These are phyloP conservation scores for Aspergillus carbonarius DNA, from an alignment of 2,329 filamentous ascomycete species.

Conservation along the genomic window DNA sequence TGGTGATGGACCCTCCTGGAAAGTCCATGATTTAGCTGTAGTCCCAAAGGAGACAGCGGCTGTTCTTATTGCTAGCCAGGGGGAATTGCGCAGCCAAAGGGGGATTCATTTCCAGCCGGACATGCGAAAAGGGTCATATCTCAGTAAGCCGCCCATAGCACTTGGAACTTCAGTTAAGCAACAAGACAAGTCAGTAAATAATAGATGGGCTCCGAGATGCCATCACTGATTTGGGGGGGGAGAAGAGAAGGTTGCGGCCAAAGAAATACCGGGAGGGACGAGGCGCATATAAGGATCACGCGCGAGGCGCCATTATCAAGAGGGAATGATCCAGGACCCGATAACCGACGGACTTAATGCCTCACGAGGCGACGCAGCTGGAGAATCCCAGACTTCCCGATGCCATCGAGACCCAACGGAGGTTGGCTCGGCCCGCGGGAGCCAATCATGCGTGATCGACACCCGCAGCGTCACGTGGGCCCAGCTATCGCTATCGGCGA, in stretches of 20 bases:
- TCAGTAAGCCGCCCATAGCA: conserved; percentile 20
- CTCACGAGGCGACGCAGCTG: conserved; percentile 10
- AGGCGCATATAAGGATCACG: conserved; percentile 3
- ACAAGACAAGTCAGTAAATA: conserved; percentile 18
- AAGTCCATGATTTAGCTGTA: conserved; percentile 43
- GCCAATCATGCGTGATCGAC: conserved; percentile 31
- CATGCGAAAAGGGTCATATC: conserved; percentile 10
- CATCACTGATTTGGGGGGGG: conserved; percentile 14
- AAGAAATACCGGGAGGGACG: conserved; percentile 1
- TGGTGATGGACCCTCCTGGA: conserved; percentile 43
- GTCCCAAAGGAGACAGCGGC: conserved; percentile 25
- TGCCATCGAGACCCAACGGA: conserved; percentile 29
- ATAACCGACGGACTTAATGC: background rate
- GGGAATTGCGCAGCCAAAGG: conserved; percentile 22
- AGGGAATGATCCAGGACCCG: background rate
- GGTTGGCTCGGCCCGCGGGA: conserved; percentile 31
- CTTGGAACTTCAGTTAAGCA: conserved; percentile 18
- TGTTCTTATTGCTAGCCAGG: conserved; percentile 29
- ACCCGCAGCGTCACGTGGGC: conserved; percentile 30
- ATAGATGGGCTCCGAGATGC: conserved; percentile 18
- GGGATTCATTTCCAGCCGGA: conserved; percentile 37
- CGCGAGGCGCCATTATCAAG: background rate
- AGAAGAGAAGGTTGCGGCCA: background rate
- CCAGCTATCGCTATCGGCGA: conserved; percentile 26
- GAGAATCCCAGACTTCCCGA: conserved; percentile 12